Base-by-base conservation (phyloP, 495 filamentous ascomycete species). In the Penicillium samsonianum region DNA sequence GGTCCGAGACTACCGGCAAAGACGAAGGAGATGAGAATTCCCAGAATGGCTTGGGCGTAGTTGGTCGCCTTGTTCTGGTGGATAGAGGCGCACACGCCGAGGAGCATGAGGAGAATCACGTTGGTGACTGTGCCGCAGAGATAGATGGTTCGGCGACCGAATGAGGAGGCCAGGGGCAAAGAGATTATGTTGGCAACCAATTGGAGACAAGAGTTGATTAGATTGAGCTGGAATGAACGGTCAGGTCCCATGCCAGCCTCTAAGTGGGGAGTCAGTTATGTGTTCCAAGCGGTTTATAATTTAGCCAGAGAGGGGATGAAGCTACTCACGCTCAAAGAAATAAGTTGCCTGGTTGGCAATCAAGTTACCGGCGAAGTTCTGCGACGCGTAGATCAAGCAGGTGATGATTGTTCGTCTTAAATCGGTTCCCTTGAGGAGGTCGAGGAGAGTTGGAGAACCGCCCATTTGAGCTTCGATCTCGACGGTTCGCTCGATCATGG, bases 401-500 rank as follows among this genome's bases (percentile, higher is more conserved):
- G 82, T 80, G 62, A 88, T 87, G 68, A 83, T 80, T 4, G 88
- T 91, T 41, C 88, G 84, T 26, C 84, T 78, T 37, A 82, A 70
- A 60, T 91, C 84, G 16, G 81, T 80, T 0, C 87, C 86, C 67
- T 83, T 86, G 73, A 88, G 84, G 67, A 87, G 84, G 63, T 90
- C 87, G 57, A 78, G 62, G 61, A 86, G 86, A 30, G 71, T 78
- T 14, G 85, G 80, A 17, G 79, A 72, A 38, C 69, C 76, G 23
- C 82, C 83, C 44, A 81, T 80, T 33, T 84, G 80, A 50, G 84
- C 75, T 63, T 90, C 87, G 10, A 89, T 74, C 43, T 84, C 80
- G 25, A 84, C 84, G 9, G 87, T 89, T 58, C 87, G 87, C 33
- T 86, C 83, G 76, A 90, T 89, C 86, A 90, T 90, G 52, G 86